phyloP scores from a whole-genome alignment of 306 rosid species.

The Nissolia schottii region DNA sequence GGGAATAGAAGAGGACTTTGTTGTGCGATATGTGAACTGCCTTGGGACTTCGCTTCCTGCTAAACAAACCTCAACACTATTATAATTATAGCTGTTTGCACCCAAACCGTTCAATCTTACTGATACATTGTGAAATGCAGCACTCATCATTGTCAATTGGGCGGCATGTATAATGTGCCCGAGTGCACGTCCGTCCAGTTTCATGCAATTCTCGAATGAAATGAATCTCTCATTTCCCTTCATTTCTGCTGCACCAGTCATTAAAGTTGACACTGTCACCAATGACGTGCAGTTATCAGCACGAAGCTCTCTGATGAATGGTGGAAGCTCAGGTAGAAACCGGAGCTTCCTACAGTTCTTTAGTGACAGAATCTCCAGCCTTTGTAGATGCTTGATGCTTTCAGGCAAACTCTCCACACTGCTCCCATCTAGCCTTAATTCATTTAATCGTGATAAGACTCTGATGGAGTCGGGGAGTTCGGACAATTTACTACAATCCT shows the following conservation, averaged over 20 bases:
- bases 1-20: not conserved
- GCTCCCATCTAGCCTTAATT: not conserved
- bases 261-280: not conserved
- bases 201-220: not conserved
- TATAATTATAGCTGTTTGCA: constrained; percentile 2
- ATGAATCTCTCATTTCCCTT: not conserved
- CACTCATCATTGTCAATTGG: not conserved
- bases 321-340: constrained; percentile 30
- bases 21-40: not conserved
- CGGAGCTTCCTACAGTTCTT: not conserved
- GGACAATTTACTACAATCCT: not conserved
- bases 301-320: not conserved
- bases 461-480: constrained; percentile 1
- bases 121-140: not conserved
- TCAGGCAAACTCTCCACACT: constrained; percentile 3
- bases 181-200: not conserved
- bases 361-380: not conserved
- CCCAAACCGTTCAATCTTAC: no score
- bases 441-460: not conserved
- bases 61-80: not conserved
- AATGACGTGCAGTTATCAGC: constrained; percentile 21
- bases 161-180: not conserved
- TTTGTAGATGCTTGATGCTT: constrained; percentile 1
- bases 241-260: not conserved
- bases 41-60: constrained; percentile 5